Evolutionary conservation across 202 grass and related monocot species (phyloP), one percentile per base, ranked within the genome.

Genomic region (Musa balbisiana): DNA sequence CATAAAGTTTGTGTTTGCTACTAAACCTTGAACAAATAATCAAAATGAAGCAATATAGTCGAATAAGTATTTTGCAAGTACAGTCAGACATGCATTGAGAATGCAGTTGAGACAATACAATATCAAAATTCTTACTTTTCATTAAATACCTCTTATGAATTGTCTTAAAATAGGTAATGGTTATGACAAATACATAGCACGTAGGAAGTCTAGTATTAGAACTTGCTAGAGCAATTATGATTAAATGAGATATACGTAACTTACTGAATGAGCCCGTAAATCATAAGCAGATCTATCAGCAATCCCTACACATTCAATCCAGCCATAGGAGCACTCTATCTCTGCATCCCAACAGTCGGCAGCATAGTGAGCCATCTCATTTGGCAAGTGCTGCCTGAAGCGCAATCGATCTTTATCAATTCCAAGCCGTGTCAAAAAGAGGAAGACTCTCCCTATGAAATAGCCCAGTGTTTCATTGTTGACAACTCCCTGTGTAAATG

Each of bases 311-410:
- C 91, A 91, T 77, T 94, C 88, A 73, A 88, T 94, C 91, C 91
- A 94, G 3, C 91, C 88, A 1, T 88, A 94, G 16, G 88, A 94
- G 53, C 85, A 91, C 27, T 94, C 91, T 56, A 94, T 94, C 76
- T 94, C 91, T 10, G 88, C 88, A 88, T 91, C 88, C 91, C 91
- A 93, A 80, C 87, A 93, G 63, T 93, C 87, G 53, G 91, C 87
- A 9, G 91, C 91, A 82, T 90, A 93, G 52, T 90, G 91, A 53
- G 91, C 91, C 91, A 93, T 93, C 81, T 93, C 91, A 80, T 90
- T 93, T 14, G 87, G 85, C 49, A 93, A 75, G 79, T 93, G 91
- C 76, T 93, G 91, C 78, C 87, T 88, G 81, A 93, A 90, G 50
- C 85, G 82, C 73, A 93, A 72, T 11, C 76, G 53, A 49, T 26